A percentile compares a stretch with the other conserved stretches of the same genome.
Evolutionary conservation across 2,329 filamentous ascomycete species (phyloP).

Genomic region (Penicillium sp.): DNA sequence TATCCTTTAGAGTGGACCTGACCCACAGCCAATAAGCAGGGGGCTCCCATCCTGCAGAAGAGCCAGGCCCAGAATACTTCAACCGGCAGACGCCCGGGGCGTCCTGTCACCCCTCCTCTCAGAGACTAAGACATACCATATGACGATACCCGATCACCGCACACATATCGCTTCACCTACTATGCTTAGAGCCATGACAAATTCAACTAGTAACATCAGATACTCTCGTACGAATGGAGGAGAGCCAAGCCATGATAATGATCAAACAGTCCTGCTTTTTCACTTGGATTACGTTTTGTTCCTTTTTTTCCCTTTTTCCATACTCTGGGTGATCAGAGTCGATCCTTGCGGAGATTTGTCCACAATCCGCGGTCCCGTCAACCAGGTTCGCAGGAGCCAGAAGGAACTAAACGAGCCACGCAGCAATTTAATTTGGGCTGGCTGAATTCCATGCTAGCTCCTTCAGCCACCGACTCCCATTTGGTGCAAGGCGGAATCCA

Average conservation of each 20-base stretch:
- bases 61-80: slow-evolving; percentile 5
- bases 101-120: slow-evolving; percentile 1
- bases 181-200: not conserved
- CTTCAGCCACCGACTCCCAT: slow-evolving; percentile 17
- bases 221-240: not conserved
- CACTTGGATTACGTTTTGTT: slow-evolving; percentile 7
- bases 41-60: slow-evolving; percentile 17
- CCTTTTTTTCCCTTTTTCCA: slow-evolving; percentile 8
- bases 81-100: not conserved
- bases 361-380: slow-evolving; percentile 26
- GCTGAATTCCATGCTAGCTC: slow-evolving; percentile 6
- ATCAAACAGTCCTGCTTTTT: slow-evolving; percentile 1
- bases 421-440: slow-evolving; percentile 13
- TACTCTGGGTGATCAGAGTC: slow-evolving; percentile 17
- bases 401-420: slow-evolving; percentile 1
- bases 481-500: slow-evolving; percentile 5
- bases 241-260: not conserved
- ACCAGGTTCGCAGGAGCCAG: slow-evolving; percentile 22
- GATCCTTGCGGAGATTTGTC: slow-evolving; percentile 27
- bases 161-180: slow-evolving; percentile 3
- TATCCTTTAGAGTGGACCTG: slow-evolving; percentile 6
- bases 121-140: slow-evolving; percentile 3
- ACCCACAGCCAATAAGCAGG: slow-evolving; percentile 17
- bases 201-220: not conserved
- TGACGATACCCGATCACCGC: slow-evolving; percentile 7